Evolutionary conservation across 176 grass and related monocot species (phyloP).

Genomic region (barley (Hordeum vulgare)): DNA sequence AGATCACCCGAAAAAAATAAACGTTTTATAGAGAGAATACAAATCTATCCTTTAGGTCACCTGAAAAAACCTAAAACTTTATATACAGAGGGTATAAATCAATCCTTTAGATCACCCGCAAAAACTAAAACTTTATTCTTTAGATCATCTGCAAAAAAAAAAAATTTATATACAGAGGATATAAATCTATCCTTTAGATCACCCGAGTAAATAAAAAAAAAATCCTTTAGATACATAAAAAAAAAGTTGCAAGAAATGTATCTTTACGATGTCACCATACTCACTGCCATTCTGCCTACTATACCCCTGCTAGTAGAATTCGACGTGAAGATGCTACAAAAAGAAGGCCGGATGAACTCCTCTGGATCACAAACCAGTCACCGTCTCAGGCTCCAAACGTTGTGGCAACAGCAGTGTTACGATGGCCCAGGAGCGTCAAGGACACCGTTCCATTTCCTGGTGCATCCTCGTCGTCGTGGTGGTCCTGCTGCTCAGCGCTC

Average conservation of each 20-base stretch:
- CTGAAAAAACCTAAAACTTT: too few species aligned
- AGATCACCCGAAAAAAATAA: too few species aligned
- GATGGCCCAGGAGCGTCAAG: not conserved
- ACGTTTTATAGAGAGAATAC: too few species aligned
- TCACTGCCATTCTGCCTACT: too few species aligned
- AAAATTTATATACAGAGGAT: too few species aligned
- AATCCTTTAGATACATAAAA: not conserved
- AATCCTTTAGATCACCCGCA: not conserved
- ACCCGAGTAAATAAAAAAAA: too few species aligned
- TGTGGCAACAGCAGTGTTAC: not conserved
- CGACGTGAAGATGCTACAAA: not conserved
- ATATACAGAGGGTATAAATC: too few species aligned
- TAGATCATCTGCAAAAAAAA: too few species aligned
- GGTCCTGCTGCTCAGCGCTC: not conserved
- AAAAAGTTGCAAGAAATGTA: not conserved
- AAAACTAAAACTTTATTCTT: too few species aligned
- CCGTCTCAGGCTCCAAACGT: not conserved
- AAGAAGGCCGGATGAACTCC: not conserved
- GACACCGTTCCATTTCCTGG: not conserved
- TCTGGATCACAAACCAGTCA: not conserved
- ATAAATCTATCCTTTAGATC: not conserved
- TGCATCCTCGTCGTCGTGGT: not conserved
- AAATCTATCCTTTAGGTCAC: too few species aligned
- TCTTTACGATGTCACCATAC: not conserved
- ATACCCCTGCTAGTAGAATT: not conserved